Base-by-base conservation (phyloP, 805 yeast genomes). In the Cyberlindnera saturnus region DNA sequence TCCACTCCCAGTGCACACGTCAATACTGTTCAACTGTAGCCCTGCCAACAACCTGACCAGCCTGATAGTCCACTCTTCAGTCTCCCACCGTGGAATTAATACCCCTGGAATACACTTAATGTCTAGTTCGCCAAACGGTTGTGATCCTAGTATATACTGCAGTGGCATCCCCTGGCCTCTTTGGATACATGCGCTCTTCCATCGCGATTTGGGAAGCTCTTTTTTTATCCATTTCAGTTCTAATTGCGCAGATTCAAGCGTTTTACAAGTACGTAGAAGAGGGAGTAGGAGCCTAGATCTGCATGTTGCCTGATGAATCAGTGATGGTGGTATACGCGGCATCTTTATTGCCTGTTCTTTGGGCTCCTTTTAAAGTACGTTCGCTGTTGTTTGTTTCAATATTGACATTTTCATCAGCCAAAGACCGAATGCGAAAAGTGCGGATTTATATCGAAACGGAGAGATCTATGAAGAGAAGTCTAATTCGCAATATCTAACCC, bases 1-100 rank as follows among this genome's bases (percentile, higher is more conserved):
- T 0, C 98, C 99, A 0, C 91, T 69, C 0, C 97, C 97, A 0
- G 96, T 77, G 51, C 96, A 89, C 23, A 86, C 68, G 63, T 90
- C 97, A 8, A 84, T 48, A 2, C 81, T 61, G 2, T 44, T 52
- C 18, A 57, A 19, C 3, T 19, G 32, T 18, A 15, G 16, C n/a
- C 31, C 28, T 8, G 41, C 18, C 23, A 23, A 5, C 39, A 52
- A 38, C 1, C 55, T 40, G 7, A 46, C 26, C 17, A 84, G 57
- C 42, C 70, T 70, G 26, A 65, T 31, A 9, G 75, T 67, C 97
- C 97, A 91, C 56, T 88, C 96, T 60, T 91, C 98, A 0, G 99
- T 91, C 59, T 91, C 99, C 84, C 91, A 81, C 39, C 99, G 65
- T 0, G 99, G 98, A 23, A 91, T 90, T 46, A 91, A 65, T 2